Base-by-base conservation (phyloP, 257 asterid species). In the Gentiana straminea region DNA sequence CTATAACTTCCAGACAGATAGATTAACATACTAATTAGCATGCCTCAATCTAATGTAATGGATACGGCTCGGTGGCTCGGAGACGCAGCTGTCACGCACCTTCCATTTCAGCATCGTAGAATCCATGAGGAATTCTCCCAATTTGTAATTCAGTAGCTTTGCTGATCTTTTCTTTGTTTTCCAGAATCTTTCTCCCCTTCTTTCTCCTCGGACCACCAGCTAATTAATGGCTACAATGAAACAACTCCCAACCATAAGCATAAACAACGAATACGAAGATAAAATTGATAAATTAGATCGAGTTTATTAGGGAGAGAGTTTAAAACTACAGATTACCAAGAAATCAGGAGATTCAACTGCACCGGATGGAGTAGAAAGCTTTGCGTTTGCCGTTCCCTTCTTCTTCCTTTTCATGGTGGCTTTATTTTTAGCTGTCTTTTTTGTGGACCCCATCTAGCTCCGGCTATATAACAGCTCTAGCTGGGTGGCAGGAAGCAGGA, bases 81-180 rank as follows among this genome's bases (percentile, higher is more conserved):
- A 57, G 55, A 47, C 24, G 9, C 9, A 7, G 64, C n/a, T n/a
- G n/a, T 49, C 33, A 55, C 72, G 35, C 35, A 90, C 97, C 97
- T 79, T 87, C 91, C 94, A 92, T 88, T 62, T 92, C 97, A 62
- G 76, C 60, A 85, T 92, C 98, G 57, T 87, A 92, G 66, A 92
- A 88, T 2, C 98, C 98, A 67, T 92, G 98, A 0, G 98, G 98
- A 56, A 92, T 85, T 73, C 98, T 82, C 35, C 98, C 98, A 57
- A 92, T 78, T 64, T 88, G 83, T 70, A 92, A 48, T 34, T 83
- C 86, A 2, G 93, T 75, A 44, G 91, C 70, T 77, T 81, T 85
- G 50, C 54, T 77, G 51, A 81, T 92, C 56, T 57, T 60, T 4
- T n/a, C 60, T 54, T 76, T 84, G 51, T 58, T 55, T 55, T 62